A percentile compares a stretch with the other conserved stretches of the same genome.
phyloP scores from a whole-genome alignment of 2,329 filamentous ascomycete species.

The Penicillium sp. region DNA sequence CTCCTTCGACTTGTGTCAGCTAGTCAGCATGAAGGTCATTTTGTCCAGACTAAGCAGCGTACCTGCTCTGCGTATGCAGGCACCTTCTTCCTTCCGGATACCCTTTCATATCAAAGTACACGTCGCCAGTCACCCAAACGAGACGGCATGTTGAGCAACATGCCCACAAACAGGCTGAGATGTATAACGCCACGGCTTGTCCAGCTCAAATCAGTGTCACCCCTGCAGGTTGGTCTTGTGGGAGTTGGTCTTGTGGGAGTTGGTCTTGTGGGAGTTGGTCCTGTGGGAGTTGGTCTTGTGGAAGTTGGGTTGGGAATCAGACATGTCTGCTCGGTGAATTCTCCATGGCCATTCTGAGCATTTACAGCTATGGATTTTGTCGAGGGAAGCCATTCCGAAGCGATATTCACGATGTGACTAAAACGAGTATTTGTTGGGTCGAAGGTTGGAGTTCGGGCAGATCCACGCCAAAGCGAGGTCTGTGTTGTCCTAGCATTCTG shows the following conservation, averaged over 20 bases:
- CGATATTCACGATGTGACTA: neutral
- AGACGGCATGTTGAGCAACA: neutral
- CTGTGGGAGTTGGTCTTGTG: neutral
- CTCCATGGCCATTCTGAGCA: neutral
- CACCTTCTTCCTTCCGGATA: neutral
- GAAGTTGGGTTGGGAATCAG: neutral
- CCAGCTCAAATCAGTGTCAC: neutral
- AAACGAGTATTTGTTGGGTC: neutral
- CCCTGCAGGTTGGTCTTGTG: neutral
- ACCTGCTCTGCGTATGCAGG: neutral
- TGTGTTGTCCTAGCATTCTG: neutral
- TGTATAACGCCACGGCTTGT: neutral
- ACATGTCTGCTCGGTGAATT: neutral
- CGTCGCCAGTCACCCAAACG: neutral
- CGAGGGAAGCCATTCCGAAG: neutral
- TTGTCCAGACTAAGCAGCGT: neutral
- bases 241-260: neutral
- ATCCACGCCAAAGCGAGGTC: neutral
- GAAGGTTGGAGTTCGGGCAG: neutral
- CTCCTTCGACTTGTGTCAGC: neutral
- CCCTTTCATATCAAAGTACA: neutral
- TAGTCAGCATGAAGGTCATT: neutral
- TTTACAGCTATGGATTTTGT: neutral
- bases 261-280: neutral
- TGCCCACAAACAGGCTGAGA: neutral